These are phyloP conservation scores for Albizia julibrissin DNA, from an alignment of 306 rosid species.

Conservation along the genomic window DNA sequence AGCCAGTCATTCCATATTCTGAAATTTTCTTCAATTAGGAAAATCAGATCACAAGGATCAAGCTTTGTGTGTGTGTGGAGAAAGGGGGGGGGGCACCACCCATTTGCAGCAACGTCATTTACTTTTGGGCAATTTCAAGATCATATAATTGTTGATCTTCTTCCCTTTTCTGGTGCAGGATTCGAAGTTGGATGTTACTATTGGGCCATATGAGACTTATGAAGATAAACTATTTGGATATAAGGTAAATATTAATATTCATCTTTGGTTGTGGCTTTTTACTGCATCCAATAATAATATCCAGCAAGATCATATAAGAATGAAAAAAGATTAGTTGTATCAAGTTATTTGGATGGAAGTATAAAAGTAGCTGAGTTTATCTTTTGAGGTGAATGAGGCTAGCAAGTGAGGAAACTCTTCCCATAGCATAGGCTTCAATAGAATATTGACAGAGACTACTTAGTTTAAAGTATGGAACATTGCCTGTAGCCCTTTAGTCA, in stretches of 20 bases:
- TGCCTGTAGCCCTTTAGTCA: background rate
- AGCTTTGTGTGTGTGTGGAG: background rate
- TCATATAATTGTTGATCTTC: constrained; percentile 22
- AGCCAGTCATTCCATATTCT: background rate
- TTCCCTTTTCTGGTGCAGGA: constrained; percentile 51
- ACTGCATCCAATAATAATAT: constrained; percentile 22
- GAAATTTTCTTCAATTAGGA: background rate
- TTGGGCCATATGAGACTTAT: constrained; percentile 96
- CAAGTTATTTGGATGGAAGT: constrained; percentile 13
- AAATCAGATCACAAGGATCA: background rate
- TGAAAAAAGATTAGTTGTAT: constrained; percentile 8
- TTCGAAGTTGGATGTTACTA: constrained; percentile 86
- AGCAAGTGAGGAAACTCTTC: background rate
- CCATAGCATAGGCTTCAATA: background rate
- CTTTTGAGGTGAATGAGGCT: background rate
- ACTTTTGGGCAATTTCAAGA: constrained; percentile 28
- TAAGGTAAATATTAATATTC: constrained; percentile 58
- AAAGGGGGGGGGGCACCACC: background rate
- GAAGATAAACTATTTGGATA: constrained; percentile 91
- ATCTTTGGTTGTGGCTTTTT: constrained; percentile 16
- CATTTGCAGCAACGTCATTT: too few species aligned
- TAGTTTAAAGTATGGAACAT: too few species aligned
- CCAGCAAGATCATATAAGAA: background rate
- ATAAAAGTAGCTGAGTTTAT: constrained; percentile 13
- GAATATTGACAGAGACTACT: background rate